Evolutionary conservation across 2,329 filamentous ascomycete genomes (phyloP), one percentile per base, ranked within the genome.

Genomic region (Verticillium zaregamsianum): DNA sequence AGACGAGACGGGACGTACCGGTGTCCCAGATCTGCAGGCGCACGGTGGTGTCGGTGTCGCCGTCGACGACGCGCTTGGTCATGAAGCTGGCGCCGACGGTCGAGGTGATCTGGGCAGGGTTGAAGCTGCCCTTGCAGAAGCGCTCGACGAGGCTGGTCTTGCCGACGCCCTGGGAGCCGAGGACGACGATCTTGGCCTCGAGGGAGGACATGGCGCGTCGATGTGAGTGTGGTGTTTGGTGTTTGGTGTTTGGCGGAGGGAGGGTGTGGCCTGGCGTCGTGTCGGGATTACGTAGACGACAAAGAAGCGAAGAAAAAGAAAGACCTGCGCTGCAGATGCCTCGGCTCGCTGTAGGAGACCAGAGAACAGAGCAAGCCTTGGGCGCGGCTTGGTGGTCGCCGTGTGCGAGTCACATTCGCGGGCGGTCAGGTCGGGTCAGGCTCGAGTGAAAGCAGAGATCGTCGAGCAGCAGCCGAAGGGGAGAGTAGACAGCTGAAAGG

Each of bases 21-120:
- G 93, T 97, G 73, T 97, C 93, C 93, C 93, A 97, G 68, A 97
- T 96, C 72, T 97, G 93, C 40, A 97, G 82, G n/a, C 93, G 87
- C 39, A 97, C 92, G 28, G 91, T 83, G 1, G 92, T 95, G 69
- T 94, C 91, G 25, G 90, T 91, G 73, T 97, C 91, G 64, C 86
- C 87, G 76, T 97, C 93, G 67, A 91, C 82, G 63, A 93, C 88
- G 70, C 89, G 86, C 77, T 93, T 93, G 54, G 90, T 90, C 73
- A 92, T 81, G 75, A 93, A 93, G 71, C 87, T 91, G 32, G 90
- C 90, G 72, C 90, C 90, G 62, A 93, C 87, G n/a, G 90, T 93
- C 5, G 88, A 90, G 3, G 82, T 85, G 55, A 80, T 80, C 72
- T 86, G 78, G n/a, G 81, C 76, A 7, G 88, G 88, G 66, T 86